These are phyloP conservation scores for Pseudopithomyces maydicus DNA, from an alignment of 2,329 filamentous ascomycete species.

Conservation along the genomic window DNA sequence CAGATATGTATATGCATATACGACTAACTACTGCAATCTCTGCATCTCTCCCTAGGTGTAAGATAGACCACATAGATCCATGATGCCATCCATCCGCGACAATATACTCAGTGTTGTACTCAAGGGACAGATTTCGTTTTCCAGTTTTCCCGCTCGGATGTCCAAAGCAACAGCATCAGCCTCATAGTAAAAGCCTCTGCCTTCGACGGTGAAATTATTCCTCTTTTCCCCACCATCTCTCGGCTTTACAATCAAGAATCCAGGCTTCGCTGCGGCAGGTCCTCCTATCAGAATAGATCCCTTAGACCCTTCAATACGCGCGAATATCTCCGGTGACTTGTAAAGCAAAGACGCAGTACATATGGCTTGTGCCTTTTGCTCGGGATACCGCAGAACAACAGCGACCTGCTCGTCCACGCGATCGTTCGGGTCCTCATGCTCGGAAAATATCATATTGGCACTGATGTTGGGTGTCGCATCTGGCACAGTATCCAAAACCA, in stretches of 20 bases:
- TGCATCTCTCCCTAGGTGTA: background rate
- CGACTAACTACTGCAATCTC: no score
- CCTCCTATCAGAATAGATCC: background rate
- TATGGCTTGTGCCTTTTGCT: background rate
- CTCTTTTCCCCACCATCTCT: background rate
- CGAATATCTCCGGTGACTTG: background rate
- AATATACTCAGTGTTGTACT: background rate
- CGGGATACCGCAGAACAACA: background rate
- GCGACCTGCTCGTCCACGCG: background rate
- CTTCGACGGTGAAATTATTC: background rate
- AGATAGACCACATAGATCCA: background rate
- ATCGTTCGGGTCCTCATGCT: background rate
- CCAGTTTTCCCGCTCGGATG: background rate
- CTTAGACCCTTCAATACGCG: slow-evolving; percentile 5
- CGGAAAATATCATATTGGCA: slow-evolving; percentile 5
- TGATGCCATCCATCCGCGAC: background rate
- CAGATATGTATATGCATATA: no score
- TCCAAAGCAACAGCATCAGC: slow-evolving; percentile 7
- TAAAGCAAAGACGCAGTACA: slow-evolving; percentile 1
- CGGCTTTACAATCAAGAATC: background rate
- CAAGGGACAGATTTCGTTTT: background rate
- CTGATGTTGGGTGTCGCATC: background rate
- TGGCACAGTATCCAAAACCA: slow-evolving; percentile 44
- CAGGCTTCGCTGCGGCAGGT: background rate
- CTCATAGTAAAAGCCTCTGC: slow-evolving; percentile 2